Evolutionary conservation across 2,329 filamentous ascomycete genomes (phyloP).

Genomic region (Alternaria incomplexa): DNA sequence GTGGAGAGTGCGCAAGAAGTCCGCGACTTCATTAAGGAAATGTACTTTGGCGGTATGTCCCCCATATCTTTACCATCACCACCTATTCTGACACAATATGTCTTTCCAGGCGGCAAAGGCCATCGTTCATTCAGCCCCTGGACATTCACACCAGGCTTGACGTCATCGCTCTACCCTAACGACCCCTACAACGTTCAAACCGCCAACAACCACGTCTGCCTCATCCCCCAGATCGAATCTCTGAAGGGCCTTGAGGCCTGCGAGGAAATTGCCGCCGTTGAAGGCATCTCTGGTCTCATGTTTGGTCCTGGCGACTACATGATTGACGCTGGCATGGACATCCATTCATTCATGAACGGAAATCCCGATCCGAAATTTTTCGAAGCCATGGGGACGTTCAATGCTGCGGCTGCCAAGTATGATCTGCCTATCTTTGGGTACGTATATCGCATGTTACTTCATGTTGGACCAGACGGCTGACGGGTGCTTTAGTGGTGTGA

Average conservation of each 20-base stretch:
- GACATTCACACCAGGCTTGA: slow-evolving; percentile 30
- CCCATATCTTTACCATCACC: not conserved
- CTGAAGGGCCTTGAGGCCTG: slow-evolving; percentile 33
- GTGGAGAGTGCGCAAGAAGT: slow-evolving; percentile 32
- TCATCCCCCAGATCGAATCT: slow-evolving; percentile 36
- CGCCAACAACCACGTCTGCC: slow-evolving; percentile 32
- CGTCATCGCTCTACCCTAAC: slow-evolving; percentile 25
- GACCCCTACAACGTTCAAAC: slow-evolving; percentile 33
- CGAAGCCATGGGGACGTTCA: slow-evolving; percentile 27
- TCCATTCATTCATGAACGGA: slow-evolving; percentile 17
- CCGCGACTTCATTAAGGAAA: slow-evolving; percentile 29
- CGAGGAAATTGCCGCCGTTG: slow-evolving; percentile 35
- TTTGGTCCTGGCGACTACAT: slow-evolving; percentile 34
- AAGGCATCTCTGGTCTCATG: slow-evolving; percentile 33
- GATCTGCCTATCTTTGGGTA: slow-evolving; percentile 30
- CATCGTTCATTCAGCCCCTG: slow-evolving; percentile 36
- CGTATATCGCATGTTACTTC: slow-evolving; percentile 1
- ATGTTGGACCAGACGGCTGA: not conserved
- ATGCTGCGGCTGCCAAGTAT: slow-evolving; percentile 28
- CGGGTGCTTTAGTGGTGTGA: slow-evolving; percentile 16
- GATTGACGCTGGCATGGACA: slow-evolving; percentile 32
- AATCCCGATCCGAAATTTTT: slow-evolving; percentile 24
- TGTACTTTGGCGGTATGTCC: slow-evolving; percentile 23
- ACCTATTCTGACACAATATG: not conserved
- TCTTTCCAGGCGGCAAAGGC: slow-evolving; percentile 13